Evolutionary conservation across 2,329 filamentous ascomycete genomes (phyloP).

Genomic region (Pyrenochaeta sp.): DNA sequence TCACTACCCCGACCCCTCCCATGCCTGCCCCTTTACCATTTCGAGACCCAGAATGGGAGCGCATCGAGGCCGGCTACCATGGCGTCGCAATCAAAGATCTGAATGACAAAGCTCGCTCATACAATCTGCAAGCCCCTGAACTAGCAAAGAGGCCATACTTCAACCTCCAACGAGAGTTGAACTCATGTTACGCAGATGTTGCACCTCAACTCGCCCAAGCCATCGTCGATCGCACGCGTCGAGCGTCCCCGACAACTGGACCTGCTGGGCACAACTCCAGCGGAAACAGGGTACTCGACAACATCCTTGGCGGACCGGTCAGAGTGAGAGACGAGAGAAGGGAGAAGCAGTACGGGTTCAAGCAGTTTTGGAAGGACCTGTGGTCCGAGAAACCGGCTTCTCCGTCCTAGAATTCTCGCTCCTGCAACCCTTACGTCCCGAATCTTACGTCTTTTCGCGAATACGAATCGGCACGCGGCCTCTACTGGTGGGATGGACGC

Average conservation of each 20-base stretch:
- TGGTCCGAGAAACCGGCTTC: slow-evolving; percentile 53
- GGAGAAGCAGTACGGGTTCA: slow-evolving; percentile 80
- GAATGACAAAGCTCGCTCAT: slow-evolving; percentile 81
- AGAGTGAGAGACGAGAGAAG: slow-evolving; percentile 76
- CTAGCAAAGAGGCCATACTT: slow-evolving; percentile 94
- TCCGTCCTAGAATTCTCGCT: background rate
- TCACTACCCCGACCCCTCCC: slow-evolving; percentile 41
- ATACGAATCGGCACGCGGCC: slow-evolving; percentile 1
- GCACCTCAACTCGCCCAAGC: slow-evolving; percentile 76
- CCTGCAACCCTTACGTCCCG: background rate
- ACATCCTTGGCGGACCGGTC: slow-evolving; percentile 62
- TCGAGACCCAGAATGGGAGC: slow-evolving; percentile 79
- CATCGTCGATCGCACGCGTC: slow-evolving; percentile 73
- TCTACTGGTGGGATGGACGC: too few relatives aligned
- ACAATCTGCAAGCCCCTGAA: slow-evolving; percentile 93
- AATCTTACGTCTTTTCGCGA: background rate
- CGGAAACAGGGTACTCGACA: slow-evolving; percentile 66
- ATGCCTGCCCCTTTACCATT: slow-evolving; percentile 65
- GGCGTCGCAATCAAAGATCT: slow-evolving; percentile 77
- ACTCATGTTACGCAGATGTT: slow-evolving; percentile 82
- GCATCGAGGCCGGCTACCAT: slow-evolving; percentile 76
- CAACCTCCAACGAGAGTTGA: slow-evolving; percentile 80
- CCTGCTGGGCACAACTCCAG: slow-evolving; percentile 45
- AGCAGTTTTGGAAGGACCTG: slow-evolving; percentile 87
- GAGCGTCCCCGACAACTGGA: slow-evolving; percentile 50